Conservation (phyloP, 2,329 filamentous ascomycete genomes). For the Phaeosphaeria sp. region DNA sequence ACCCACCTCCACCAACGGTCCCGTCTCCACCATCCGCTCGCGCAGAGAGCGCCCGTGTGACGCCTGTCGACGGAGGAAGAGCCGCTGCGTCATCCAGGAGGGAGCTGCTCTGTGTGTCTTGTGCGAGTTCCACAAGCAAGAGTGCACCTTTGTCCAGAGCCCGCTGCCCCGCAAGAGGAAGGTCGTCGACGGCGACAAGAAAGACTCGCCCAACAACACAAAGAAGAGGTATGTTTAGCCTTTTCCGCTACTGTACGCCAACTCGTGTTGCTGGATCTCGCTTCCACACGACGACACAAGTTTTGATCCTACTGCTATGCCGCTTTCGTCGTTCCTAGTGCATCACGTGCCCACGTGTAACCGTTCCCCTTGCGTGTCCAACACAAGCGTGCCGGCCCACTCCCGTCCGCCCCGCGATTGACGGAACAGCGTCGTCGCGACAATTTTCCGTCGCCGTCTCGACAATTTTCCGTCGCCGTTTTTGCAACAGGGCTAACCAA, state of each 20-base stretch:
- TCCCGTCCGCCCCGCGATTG: neutral
- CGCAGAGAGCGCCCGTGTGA: constrained; percentile 59
- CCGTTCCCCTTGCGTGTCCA: constrained; percentile 6
- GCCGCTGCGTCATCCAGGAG: constrained; percentile 80
- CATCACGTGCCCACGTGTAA: constrained; percentile 32
- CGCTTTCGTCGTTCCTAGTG: constrained; percentile 8
- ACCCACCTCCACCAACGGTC: constrained; percentile 41
- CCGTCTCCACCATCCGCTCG: constrained; percentile 48
- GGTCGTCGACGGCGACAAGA: constrained; percentile 67
- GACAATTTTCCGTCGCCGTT: neutral
- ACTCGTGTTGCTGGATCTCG: constrained; percentile 11
- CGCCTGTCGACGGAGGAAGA: constrained; percentile 75
- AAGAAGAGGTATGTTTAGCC: constrained; percentile 71
- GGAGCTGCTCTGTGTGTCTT: constrained; percentile 74
- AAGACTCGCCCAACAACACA: constrained; percentile 60
- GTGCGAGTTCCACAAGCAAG: constrained; percentile 78
- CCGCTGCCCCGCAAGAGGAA: constrained; percentile 82
- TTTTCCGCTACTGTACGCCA: constrained; percentile 20
- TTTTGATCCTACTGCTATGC: constrained; percentile 9
- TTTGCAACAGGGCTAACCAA: constrained; percentile 28
- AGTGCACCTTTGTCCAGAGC: constrained; percentile 79
- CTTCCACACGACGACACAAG: constrained; percentile 10
- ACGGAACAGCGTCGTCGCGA: constrained; percentile 1
- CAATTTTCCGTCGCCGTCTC: neutral
- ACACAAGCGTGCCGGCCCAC: neutral